These are phyloP conservation scores for Fusarium pilosicola DNA, from an alignment of 2,329 filamentous ascomycete genomes.

Conservation along the genomic window DNA sequence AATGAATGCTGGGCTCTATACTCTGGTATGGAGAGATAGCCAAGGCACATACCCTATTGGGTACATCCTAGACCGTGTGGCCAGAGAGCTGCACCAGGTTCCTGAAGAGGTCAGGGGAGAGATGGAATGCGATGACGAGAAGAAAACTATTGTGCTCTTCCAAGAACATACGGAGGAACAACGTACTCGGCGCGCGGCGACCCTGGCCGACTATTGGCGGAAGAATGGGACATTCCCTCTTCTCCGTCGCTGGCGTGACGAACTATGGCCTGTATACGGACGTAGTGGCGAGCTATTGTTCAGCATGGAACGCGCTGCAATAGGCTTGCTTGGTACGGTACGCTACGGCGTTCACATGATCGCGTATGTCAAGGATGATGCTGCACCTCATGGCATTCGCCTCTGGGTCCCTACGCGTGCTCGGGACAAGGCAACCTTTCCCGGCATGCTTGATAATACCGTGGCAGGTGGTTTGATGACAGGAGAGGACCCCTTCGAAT, in stretches of 20 bases:
- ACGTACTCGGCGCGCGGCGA: constrained; percentile 66
- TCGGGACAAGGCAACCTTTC: constrained; percentile 84
- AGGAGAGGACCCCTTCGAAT: constrained; percentile 82
- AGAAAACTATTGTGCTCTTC: constrained; percentile 72
- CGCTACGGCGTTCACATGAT: constrained; percentile 87
- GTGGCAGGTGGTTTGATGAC: constrained; percentile 84
- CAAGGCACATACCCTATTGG: constrained; percentile 73
- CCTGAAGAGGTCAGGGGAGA: constrained; percentile 64
- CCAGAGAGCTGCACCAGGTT: constrained; percentile 59
- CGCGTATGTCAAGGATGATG: constrained; percentile 67
- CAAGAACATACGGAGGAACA: constrained; percentile 66
- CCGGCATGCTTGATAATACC: constrained; percentile 93
- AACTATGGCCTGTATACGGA: constrained; percentile 82
- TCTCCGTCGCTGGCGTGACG: constrained; percentile 81
- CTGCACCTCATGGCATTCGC: constrained; percentile 66
- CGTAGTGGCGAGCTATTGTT: constrained; percentile 71
- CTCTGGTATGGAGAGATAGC: constrained; percentile 70
- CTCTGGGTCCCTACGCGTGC: constrained; percentile 88
- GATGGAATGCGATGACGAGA: constrained; percentile 68
- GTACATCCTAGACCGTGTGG: constrained; percentile 63
- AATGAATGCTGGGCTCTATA: constrained; percentile 71
- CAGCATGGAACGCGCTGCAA: constrained; percentile 80
- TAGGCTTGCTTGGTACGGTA: constrained; percentile 77
- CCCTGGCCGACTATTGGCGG: constrained; percentile 74
- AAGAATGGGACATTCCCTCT: constrained; percentile 77